Percentiles rank a stretch among this genome's conserved stretches.
Conservation (phyloP, 2,329 filamentous ascomycete genomes). For the Alternaria gansuensis region DNA sequence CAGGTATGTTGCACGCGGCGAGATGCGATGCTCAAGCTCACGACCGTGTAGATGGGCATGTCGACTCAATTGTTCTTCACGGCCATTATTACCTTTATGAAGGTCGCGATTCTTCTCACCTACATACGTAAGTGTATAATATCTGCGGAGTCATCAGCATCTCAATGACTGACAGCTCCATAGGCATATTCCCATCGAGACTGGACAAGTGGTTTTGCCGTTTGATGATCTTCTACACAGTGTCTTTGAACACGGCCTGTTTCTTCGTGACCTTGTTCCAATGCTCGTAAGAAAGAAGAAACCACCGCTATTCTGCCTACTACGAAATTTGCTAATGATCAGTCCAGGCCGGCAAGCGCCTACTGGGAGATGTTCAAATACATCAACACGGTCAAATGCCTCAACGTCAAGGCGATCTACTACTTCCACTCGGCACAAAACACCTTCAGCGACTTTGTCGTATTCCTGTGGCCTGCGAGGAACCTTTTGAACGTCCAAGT, state of each 20-base stretch:
- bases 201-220: constrained; percentile 44
- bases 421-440: constrained; percentile 37
- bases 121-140: constrained; percentile 27
- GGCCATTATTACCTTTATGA: constrained; percentile 37
- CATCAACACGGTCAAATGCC: constrained; percentile 30
- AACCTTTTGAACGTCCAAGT: constrained; percentile 40
- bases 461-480: constrained; percentile 46
- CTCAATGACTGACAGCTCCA: background rate
- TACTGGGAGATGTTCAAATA: constrained; percentile 43
- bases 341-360: constrained; percentile 28
- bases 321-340: background rate
- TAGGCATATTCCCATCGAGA: constrained; percentile 41
- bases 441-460: constrained; percentile 45
- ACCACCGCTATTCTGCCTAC: background rate
- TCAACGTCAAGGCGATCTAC: constrained; percentile 39
- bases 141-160: background rate
- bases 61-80: constrained; percentile 38
- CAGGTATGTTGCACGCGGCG: constrained; percentile 23
- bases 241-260: constrained; percentile 28
- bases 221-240: constrained; percentile 35
- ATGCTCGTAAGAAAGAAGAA: constrained; percentile 39
- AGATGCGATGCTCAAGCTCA: constrained; percentile 4
- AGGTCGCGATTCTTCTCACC: constrained; percentile 38
- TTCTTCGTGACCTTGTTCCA: constrained; percentile 44
- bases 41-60: constrained; percentile 32